Evolutionary conservation across 306 rosid species (phyloP).

Genomic region (Styphnolobium japonicum): DNA sequence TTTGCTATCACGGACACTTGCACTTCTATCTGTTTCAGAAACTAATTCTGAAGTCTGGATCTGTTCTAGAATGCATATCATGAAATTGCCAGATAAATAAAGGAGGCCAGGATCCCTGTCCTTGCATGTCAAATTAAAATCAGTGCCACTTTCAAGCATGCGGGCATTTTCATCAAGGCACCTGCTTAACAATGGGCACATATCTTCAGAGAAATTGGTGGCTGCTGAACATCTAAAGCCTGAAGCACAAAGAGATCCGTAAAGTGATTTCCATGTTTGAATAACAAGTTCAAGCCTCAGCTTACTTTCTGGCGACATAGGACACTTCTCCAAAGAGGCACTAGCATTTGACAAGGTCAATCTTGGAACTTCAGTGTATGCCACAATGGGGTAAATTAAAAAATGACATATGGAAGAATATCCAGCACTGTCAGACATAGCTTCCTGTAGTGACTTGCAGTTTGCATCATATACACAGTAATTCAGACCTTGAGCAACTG

Average conservation of each 20-base stretch:
- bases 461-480: slow-evolving; percentile 38
- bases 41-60: slow-evolving; percentile 36
- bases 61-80: slow-evolving; percentile 52
- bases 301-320: slow-evolving; percentile 30
- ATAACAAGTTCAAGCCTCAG: slow-evolving; percentile 44
- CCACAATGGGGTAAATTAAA: slow-evolving; percentile 63
- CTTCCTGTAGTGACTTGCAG: slow-evolving; percentile 37
- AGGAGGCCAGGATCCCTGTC: slow-evolving; percentile 39
- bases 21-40: slow-evolving; percentile 31
- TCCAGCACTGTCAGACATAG: slow-evolving; percentile 40
- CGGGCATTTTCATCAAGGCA: slow-evolving; percentile 50
- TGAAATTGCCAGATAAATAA: slow-evolving; percentile 49
- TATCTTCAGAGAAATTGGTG: slow-evolving; percentile 48
- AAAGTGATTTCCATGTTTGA: slow-evolving; percentile 70
- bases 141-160: slow-evolving; percentile 29
- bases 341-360: slow-evolving; percentile 29
- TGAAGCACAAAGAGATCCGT: slow-evolving; percentile 46
- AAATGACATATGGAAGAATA: slow-evolving; percentile 46
- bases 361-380: slow-evolving; percentile 37
- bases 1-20: slow-evolving; percentile 24
- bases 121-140: slow-evolving; percentile 32
- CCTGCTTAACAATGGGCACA: slow-evolving; percentile 41
- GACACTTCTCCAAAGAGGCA: slow-evolving; percentile 30
- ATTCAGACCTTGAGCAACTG: slow-evolving; percentile 56
- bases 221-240: slow-evolving; percentile 39